Evolutionary conservation across 176 grass and related monocot species (phyloP).

Genomic region (Ensete glaucum): DNA sequence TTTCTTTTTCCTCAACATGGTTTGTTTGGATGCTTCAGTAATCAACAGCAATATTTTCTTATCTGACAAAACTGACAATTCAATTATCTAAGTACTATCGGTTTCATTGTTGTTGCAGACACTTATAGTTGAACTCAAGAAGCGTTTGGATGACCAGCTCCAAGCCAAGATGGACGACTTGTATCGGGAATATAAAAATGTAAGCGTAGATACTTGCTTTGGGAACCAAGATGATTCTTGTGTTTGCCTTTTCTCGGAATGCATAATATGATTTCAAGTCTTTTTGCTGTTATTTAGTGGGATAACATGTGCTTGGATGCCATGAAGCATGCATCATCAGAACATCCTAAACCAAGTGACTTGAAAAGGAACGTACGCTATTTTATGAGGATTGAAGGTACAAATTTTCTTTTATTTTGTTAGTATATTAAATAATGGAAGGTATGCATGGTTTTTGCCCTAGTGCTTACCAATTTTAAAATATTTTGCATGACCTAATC

Average conservation of each 20-base stretch:
- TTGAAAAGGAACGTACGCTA: slow-evolving; percentile 26
- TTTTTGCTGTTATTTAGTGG: neutral
- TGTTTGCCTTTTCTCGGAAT: neutral
- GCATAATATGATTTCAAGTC: neutral
- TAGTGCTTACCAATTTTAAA: neutral
- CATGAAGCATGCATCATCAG: neutral
- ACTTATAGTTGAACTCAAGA: slow-evolving; percentile 47
- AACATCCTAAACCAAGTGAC: slow-evolving; percentile 21
- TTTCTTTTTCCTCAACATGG: neutral
- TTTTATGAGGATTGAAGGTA: slow-evolving; percentile 72
- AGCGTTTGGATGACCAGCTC: slow-evolving; percentile 38
- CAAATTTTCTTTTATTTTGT: neutral
- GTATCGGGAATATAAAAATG: slow-evolving; percentile 23
- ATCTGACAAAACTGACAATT: neutral
- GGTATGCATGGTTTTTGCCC: neutral
- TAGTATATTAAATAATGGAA: neutral
- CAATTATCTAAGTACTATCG: neutral
- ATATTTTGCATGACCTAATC: neutral
- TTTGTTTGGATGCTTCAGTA: neutral
- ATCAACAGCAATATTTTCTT: neutral
- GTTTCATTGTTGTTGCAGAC: slow-evolving; percentile 25
- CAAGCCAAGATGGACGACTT: slow-evolving; percentile 36
- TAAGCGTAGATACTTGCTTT: slow-evolving; percentile 13
- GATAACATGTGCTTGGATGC: neutral
- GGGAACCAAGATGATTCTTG: neutral